Conservation (phyloP, 495 filamentous ascomycete species). For the Melanomma pulvis-pyrius region DNA sequence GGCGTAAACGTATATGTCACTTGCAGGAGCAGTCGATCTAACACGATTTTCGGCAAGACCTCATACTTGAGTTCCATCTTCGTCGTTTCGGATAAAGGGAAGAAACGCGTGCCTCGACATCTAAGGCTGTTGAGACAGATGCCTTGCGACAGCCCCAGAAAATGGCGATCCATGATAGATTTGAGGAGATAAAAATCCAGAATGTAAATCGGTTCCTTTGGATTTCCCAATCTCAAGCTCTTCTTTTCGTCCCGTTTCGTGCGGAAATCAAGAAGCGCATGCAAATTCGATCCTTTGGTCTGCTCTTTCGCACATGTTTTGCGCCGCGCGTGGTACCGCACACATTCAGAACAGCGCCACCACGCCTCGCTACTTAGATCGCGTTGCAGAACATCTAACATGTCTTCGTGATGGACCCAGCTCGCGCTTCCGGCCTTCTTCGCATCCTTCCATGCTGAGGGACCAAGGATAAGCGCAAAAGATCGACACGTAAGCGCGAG, state of each 20-base stretch:
- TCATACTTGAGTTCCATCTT: slow-evolving; percentile 16
- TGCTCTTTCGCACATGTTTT: not conserved
- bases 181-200: slow-evolving; percentile 16
- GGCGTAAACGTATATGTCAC: slow-evolving; percentile 9
- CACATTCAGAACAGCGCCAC: slow-evolving; percentile 24
- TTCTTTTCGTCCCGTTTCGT: not conserved
- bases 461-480: slow-evolving; percentile 8
- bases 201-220: slow-evolving; percentile 16
- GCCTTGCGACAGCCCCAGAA: not conserved
- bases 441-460: not conserved
- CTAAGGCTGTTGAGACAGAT: slow-evolving; percentile 19
- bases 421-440: slow-evolving; percentile 9
- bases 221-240: not conserved
- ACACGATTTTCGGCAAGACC: slow-evolving; percentile 21
- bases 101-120: slow-evolving; percentile 16
- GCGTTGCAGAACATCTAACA: slow-evolving; percentile 21
- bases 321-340: slow-evolving; percentile 9
- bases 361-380: slow-evolving; percentile 15
- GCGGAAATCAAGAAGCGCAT: not conserved
- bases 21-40: slow-evolving; percentile 23
- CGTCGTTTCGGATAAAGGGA: not conserved
- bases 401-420: slow-evolving; percentile 17
- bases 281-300: not conserved
- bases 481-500: slow-evolving; percentile 21
- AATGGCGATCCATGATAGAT: slow-evolving; percentile 25